Base-by-base conservation (phyloP, 768 basidiomycete species). In the Dioszegia aurantiaca region DNA sequence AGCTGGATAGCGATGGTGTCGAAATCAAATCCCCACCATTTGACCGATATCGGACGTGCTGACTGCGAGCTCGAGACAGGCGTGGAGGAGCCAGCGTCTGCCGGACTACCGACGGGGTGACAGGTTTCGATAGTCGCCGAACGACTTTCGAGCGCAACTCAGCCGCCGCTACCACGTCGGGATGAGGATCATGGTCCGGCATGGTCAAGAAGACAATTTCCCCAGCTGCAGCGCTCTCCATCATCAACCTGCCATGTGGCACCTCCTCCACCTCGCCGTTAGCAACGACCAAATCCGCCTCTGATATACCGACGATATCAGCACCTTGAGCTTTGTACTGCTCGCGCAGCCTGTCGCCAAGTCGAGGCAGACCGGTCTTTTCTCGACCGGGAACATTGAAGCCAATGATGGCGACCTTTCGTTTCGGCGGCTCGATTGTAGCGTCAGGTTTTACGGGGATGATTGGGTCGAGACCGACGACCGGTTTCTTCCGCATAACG, bases 231-330 rank as follows among this genome's bases (percentile, higher is more conserved):
- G 51, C 51, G 17, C 28, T 40, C 19, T 64, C 39, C 40, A 66
- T 51, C 2, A 70, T 3, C 8, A 55, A 48, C 14, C 21, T 26
- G 2, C 62, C 61, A 8, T 54, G 43, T 8, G 49, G 48, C 30
- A 36, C 43, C 26, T 65, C 58, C 30, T 71, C 72, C n/a, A 67
- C 16, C 16, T 47, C 28, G 5, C 72, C 72, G 46, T 66, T 57
- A 1, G 57, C 62, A n/a, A 75, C 28, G 37, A 75, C 41, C 17
- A 75, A 42, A 24, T 75, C 69, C 3, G 74, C 74, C 28, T 70
- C 55, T 21, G 27, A 21, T 1, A 62, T 16, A 1, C 45, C 16
- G 2, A 69, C 65, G 12, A 67, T 57, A 23, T 69, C 55, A 30
- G 67, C 67, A 1, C 74, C 74, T 2, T 68, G 49, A 19, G 69